Base-by-base conservation (phyloP, 352 stramenopile species). In the Pythium dissotocum region DNA sequence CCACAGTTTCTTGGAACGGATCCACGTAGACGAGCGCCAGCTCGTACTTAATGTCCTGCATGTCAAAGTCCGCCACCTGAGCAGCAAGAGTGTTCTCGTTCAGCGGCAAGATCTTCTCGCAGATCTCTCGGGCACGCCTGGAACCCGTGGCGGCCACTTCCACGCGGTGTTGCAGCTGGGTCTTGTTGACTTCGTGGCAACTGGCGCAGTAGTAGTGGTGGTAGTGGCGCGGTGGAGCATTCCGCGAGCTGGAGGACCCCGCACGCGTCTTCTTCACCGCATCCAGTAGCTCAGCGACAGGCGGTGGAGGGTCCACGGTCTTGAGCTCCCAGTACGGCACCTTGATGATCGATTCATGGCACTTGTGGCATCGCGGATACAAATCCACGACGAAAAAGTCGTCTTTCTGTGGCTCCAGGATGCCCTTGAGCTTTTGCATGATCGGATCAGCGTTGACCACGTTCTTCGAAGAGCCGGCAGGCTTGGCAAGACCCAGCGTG, bases 311-410 rank as follows among this genome's bases (percentile, higher is more conserved):
- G 28, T 77, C 64, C 6, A 92, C 13, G 0, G 88, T 95, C 69
- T 90, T 91, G 18, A 95, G 62, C 61, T 92, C 75, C 88, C 88
- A 95, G 54, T 91, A 98, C 75, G 67, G 85, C 68, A 82, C 84
- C 40, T 87, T 95, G 69, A 90, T 95, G 71, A 94, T 97, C 71
- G 70, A 87, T 60, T 65, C 87, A 30, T 53, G 78, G 65, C 89
- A 97, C 77, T 92, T 98, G 79, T 94, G 97, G 79, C 80, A 96
- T 65, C 83, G 88, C 42, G 75, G 89, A 58, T 97, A 85, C 51
- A 99, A 77, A 70, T 98, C 96, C 9, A 98, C 97, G 40, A 99
- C 98, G 73, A 99, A 98, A 61, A 99, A 99, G 69, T 98, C 97
- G 28, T 99, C 97, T 71, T 99, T 99, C 85, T 99, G 98, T n/a